Base-by-base conservation (phyloP, 371 early-diverging fungal species). In the Dichotomocladium elegans region DNA sequence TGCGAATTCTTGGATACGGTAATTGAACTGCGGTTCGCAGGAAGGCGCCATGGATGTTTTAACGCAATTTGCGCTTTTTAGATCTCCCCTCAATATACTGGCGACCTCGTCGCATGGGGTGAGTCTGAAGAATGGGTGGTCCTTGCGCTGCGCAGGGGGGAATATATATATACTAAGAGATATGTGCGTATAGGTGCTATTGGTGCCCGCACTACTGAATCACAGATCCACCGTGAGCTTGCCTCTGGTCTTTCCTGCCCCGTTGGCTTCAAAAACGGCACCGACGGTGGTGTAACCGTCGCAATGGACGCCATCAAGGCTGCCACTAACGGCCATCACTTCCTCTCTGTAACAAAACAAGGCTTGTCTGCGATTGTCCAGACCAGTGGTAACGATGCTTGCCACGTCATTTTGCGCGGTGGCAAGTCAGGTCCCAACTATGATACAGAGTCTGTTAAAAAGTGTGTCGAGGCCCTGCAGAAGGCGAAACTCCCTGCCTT, bases 181-280 rank as follows among this genome's bases (percentile, higher is more conserved):
- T 0, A 33, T 10, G 34, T 2, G 15, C 4, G 1, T 22, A 51
- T 28, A 68, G 69, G 90, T 56, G 92, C 93, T 19, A 90, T 91
- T 63, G 92, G 93, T 47, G 92, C 96, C 12, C 74, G 96, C 31
- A 95, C 96, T 1, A 95, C 96, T 43, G 96, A 95, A 70, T 90
- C 90, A 25, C 96, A 95, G 61, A 74, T 94, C 35, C 90, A 91
- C 55, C 78, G 89, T 55, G 95, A 94, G 65, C 80, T 95, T 42
- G 90, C 94, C 15, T 90, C 91, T 53, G 96, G 96, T 46, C 82
- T 92, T 33, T 93, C 93, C 26, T 92, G 92, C 74, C 94, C 95
- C 29, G 87, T 93, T 47, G 96, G 96, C 4, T 94, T 94, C 88
- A 96, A 96, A 74, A 92, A 91, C 64, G 90, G 89, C 55, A 95